These are phyloP conservation scores for Moelleriella libera DNA, from an alignment of 2,329 filamentous ascomycete species.

Conservation along the genomic window DNA sequence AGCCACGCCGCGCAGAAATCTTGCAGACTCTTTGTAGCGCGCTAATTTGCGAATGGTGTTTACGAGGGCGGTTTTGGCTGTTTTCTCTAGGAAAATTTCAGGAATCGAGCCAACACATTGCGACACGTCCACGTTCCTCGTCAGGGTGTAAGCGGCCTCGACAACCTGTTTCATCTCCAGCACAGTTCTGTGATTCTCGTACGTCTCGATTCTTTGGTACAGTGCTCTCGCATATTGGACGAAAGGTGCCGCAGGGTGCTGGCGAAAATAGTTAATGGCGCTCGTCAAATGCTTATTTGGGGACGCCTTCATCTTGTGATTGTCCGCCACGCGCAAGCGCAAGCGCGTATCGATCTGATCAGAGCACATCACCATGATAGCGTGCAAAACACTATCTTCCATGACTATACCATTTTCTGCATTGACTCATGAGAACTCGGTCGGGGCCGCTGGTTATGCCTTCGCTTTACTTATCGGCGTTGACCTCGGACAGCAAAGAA, in stretches of 20 bases:
- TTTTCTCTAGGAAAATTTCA: background rate
- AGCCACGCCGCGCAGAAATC: background rate
- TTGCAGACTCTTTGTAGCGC: background rate
- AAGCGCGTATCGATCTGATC: constrained; percentile 14
- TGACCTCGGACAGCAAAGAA: background rate
- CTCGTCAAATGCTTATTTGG: constrained; percentile 2
- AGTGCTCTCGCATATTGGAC: constrained; percentile 4
- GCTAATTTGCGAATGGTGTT: background rate
- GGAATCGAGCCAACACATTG: background rate
- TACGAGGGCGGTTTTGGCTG: background rate
- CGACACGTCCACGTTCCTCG: constrained; percentile 10
- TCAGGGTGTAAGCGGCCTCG: constrained; percentile 13
- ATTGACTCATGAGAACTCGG: background rate
- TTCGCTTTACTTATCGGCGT: background rate
- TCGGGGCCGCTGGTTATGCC: too few species aligned
- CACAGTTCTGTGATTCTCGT: constrained; percentile 11
- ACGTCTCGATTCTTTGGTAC: constrained; percentile 9
- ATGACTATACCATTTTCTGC: background rate
- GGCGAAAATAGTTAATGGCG: constrained; percentile 1
- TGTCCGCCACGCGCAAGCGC: constrained; percentile 8
- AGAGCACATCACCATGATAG: constrained; percentile 17
- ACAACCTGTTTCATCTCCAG: constrained; percentile 12
- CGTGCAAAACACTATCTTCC: constrained; percentile 10
- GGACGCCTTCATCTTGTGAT: too few species aligned
- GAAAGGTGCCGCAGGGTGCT: background rate